Conservation (phyloP, 768 basidiomycete genomes). For the Daedalea quercina region DNA sequence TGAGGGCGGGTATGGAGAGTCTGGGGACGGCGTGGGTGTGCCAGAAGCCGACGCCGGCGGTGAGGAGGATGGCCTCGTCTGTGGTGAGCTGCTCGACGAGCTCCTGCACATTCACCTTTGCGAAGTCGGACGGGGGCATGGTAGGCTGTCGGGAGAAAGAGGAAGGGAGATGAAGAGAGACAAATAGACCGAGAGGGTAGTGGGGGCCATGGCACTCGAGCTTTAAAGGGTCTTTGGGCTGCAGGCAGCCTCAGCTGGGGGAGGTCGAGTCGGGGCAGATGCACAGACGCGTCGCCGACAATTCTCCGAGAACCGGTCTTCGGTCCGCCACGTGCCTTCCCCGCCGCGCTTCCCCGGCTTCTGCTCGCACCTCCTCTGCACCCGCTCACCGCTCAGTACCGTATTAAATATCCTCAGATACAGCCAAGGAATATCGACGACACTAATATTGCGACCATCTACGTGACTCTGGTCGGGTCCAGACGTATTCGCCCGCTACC, state of each 20-base stretch:
- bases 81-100: constrained; percentile 61
- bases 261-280: background rate
- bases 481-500: too few species aligned
- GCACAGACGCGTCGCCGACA: background rate
- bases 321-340: background rate
- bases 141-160: background rate
- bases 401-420: too few species aligned
- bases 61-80: constrained; percentile 69
- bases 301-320: background rate
- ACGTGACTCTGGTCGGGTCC: too few species aligned
- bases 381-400: too few species aligned
- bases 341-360: too few species aligned
- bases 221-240: background rate
- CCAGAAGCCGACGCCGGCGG: constrained; percentile 75
- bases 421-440: too few species aligned
- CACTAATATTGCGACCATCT: too few species aligned
- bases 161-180: background rate
- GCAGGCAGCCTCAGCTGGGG: too few species aligned
- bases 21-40: constrained; percentile 60
- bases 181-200: background rate
- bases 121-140: constrained; percentile 69
- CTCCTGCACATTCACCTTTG: constrained; percentile 51
- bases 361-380: too few species aligned
- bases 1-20: constrained; percentile 65
- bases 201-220: background rate